Evolutionary conservation across 2,329 filamentous ascomycete species (phyloP).

Genomic region (Phyllosticta capitalensis): DNA sequence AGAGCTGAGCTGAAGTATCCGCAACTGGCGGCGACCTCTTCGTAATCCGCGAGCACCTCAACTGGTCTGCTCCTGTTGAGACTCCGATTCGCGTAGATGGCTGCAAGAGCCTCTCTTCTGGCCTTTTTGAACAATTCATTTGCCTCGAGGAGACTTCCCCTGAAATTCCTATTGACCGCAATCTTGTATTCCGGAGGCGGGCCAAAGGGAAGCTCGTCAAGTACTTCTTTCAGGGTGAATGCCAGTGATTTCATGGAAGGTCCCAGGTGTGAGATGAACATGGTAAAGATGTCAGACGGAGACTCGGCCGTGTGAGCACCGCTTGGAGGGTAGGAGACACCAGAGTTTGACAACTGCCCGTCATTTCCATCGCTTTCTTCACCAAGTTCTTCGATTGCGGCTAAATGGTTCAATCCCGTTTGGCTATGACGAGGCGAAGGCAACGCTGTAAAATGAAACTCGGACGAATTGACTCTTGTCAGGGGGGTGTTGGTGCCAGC

Average conservation of each 20-base stretch:
- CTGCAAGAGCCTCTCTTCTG: conserved; percentile 63
- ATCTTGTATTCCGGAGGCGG: conserved; percentile 58
- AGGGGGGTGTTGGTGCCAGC: background rate
- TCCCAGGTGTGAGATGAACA: conserved; percentile 81
- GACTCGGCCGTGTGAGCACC: conserved; percentile 31
- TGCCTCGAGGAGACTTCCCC: conserved; percentile 69
- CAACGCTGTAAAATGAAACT: conserved; percentile 1
- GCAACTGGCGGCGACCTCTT: conserved; percentile 95
- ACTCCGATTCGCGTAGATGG: conserved; percentile 73
- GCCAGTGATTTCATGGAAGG: conserved; percentile 96
- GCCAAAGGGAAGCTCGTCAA: conserved; percentile 78
- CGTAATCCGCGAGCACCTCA: conserved; percentile 81
- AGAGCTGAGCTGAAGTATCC: conserved; percentile 93
- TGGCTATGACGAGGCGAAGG: background rate
- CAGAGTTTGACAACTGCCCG: background rate
- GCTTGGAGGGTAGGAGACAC: conserved; percentile 11
- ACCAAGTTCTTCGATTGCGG: conserved; percentile 31
- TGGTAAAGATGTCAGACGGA: conserved; percentile 77
- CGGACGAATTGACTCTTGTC: background rate
- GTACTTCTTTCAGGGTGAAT: conserved; percentile 78
- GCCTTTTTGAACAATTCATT: conserved; percentile 69
- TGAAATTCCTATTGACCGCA: conserved; percentile 68
- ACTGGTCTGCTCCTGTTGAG: conserved; percentile 58
- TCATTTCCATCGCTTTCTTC: background rate
- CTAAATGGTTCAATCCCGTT: conserved; percentile 24